Base-by-base conservation (phyloP, 306 rosid genomes). In the Spatholobus suberectus region DNA sequence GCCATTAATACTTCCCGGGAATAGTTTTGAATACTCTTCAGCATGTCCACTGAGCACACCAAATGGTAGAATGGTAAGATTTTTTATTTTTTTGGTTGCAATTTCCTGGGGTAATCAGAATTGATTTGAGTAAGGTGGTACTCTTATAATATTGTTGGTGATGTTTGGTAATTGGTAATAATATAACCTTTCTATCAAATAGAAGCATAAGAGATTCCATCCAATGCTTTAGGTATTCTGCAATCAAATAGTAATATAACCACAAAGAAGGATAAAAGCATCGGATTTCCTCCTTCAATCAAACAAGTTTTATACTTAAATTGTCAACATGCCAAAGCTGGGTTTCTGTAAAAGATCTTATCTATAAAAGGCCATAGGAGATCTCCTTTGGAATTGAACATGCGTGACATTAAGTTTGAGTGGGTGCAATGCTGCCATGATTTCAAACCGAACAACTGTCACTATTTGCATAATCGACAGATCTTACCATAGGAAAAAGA, bases 11-110 rank as follows among this genome's bases (percentile, higher is more conserved):
- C 97, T 91, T 89, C 99, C 99, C 12, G 63, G 51, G 77, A 87
- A 93, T 76, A 90, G 98, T 62, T 96, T 96, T 82, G 99, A 96
- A 78, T 96, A 94, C 90, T 91, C 99, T 62, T 96, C 99, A 13
- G 99, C 99, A 21, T 96, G 98, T 82, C 98, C 99, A 35, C 70
- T 94, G 84, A 86, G 86, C 90, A 96, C 99, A 80, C 89, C 93
- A 59, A 91, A 79, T 58, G 99, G 99, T 55, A 92, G 94, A 94
- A 96, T 96, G 99, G 99, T 96, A 88, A 89, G 94, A 75, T 41
- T 54, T 38, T 13, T 35, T 66, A 70, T 55, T 76, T 26, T 27
- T 23, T 2, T 70, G 11, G 27, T 23, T 67, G 55, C 46, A 41
- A 2, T 65, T 72, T 34, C 35, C 52, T 12, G 23, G 24, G 41